Evolutionary conservation across 2,329 filamentous ascomycete genomes (phyloP).

Genomic region (Leptographium radiaticola): DNA sequence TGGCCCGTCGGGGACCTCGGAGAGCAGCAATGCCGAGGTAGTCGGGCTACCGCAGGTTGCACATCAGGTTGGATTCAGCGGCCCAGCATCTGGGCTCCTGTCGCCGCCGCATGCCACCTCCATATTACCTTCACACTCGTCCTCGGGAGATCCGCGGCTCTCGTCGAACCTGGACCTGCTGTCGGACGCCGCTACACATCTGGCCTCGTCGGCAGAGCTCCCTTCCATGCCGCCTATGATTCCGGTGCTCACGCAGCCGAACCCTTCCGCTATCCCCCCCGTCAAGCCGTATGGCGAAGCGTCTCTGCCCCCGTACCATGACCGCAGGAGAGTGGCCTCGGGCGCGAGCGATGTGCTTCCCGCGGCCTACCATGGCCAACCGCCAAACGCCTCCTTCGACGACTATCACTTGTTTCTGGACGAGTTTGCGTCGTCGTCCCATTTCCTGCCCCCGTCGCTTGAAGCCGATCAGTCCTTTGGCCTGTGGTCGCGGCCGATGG

Average conservation of each 20-base stretch:
- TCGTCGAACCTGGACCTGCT: constrained; percentile 41
- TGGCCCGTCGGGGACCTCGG: constrained; percentile 28
- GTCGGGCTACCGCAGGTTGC: constrained; percentile 23
- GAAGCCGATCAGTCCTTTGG: constrained; percentile 39
- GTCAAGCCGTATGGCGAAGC: constrained; percentile 37
- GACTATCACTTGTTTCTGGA: constrained; percentile 48
- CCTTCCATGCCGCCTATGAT: constrained; percentile 38
- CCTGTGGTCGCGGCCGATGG: constrained; percentile 34
- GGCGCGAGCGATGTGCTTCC: constrained; percentile 26
- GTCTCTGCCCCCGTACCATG: constrained; percentile 27
- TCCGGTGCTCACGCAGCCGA: constrained; percentile 27
- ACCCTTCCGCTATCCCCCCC: constrained; percentile 24
- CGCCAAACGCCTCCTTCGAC: constrained; percentile 30
- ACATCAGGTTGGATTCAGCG: constrained; percentile 14
- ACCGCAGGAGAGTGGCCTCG: constrained; percentile 28
- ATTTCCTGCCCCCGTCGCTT: constrained; percentile 41
- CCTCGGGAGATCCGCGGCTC: constrained; percentile 33
- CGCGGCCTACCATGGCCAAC: constrained; percentile 25
- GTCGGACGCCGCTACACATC: constrained; percentile 42
- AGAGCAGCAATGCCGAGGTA: constrained; percentile 29
- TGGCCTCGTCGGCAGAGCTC: constrained; percentile 40
- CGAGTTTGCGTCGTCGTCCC: constrained; percentile 39
- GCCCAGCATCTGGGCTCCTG: constrained; percentile 6
- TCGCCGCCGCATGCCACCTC: background rate
- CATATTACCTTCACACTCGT: constrained; percentile 12